phyloP scores from a whole-genome alignment of 1,284 basidiomycete genomes.

The Ustilago curta region DNA sequence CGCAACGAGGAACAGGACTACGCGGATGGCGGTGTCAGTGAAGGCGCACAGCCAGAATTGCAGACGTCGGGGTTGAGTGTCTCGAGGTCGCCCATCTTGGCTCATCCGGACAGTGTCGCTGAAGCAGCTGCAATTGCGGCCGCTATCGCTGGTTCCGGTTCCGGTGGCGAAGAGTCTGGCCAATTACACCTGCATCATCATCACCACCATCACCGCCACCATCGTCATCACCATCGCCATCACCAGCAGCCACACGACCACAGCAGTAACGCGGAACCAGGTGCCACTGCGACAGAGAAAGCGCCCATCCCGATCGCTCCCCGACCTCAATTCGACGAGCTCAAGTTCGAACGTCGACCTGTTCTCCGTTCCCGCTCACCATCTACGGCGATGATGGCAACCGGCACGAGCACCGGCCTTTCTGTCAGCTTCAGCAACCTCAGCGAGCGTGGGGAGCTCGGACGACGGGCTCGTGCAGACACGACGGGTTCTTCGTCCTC shows the following conservation, averaged over 20 bases:
- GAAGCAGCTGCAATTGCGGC: slow-evolving; percentile 26
- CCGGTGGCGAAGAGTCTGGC: slow-evolving; percentile 5
- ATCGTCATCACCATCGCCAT: slow-evolving; percentile 28
- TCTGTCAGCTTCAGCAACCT: slow-evolving; percentile 51
- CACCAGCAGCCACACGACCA: slow-evolving; percentile 17
- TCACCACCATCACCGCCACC: slow-evolving; percentile 22
- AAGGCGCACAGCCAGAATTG: background rate
- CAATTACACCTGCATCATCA: slow-evolving; percentile 22
- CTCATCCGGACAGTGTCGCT: slow-evolving; percentile 27
- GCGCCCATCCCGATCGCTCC: slow-evolving; percentile 19
- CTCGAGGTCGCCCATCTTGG: slow-evolving; percentile 22
- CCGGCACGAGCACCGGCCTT: slow-evolving; percentile 20
- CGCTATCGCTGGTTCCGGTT: slow-evolving; percentile 17
- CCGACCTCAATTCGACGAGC: slow-evolving; percentile 24
- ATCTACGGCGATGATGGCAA: slow-evolving; percentile 22
- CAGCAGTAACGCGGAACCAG: background rate
- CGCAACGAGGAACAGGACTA: background rate
- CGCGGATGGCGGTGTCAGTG: background rate
- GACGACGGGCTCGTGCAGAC: slow-evolving; percentile 35
- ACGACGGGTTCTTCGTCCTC: slow-evolving; percentile 27
- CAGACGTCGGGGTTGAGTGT: slow-evolving; percentile 26
- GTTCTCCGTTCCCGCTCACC: slow-evolving; percentile 59
- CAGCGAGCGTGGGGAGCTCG: slow-evolving; percentile 22
- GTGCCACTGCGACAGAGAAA: background rate
- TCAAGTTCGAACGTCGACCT: slow-evolving; percentile 58